Evolutionary conservation across 257 asterid species (phyloP), one percentile per base, ranked within the genome.

Genomic region (Solanum sejunctum): DNA sequence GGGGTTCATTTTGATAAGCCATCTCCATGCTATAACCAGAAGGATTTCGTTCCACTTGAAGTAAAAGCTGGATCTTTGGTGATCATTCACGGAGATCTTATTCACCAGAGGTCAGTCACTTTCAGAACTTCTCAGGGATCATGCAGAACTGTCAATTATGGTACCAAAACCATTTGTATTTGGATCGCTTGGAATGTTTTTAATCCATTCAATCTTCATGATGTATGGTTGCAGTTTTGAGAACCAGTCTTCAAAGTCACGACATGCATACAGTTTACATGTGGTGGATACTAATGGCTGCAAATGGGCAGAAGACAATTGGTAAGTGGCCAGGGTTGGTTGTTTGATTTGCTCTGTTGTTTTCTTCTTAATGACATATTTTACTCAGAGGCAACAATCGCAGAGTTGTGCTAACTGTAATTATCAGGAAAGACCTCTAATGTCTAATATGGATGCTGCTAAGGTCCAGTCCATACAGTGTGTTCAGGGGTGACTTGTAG

Each of bases 191-290:
- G 69, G 52, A 3, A 54, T 52, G 20, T 17, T 23, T 83, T 66
- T 84, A 11, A 20, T 83, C 51, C 83, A 41, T 43, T 54, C 84
- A 56, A 41, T 78, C 64, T 52, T 52, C 16, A 26, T 54, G 16
- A 78, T 16, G 11, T 32, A 49, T 28, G 26, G 11, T 85, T 81
- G 84, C 94, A 96, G 98, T 87, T 93, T 92, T 21, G 99, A 96
- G 94, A 96, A 96, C 90, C 90, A 87, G 86, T 96, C 98, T 73
- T 43, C 92, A 57, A 88, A 88, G 83, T 94, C 99, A 85, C 89
- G 98, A 86, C 97, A 94, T 84, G 98, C 98, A 18, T 96, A 94
- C 89, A 96, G 97, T 88, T 91, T 93, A 87, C 99, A 96, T 41
- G 94, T 92, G 88, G 96, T 94, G 16, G 99, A 96, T 85, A 92